Conservation (phyloP, 306 rosid species). For the Quercus gilva region DNA sequence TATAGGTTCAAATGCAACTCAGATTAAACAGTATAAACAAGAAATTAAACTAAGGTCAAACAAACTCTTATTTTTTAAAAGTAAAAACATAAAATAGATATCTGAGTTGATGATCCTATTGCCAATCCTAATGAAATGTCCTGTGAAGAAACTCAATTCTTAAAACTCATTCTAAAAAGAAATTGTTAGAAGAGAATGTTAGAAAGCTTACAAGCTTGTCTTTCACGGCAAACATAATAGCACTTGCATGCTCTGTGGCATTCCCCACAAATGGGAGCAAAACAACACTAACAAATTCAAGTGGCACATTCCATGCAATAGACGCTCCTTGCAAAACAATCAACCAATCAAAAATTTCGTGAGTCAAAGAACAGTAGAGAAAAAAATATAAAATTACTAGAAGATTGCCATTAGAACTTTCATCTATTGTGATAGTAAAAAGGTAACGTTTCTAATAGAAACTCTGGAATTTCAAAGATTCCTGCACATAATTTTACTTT, state of each 20-base stretch:
- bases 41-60: not conserved
- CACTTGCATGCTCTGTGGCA: conserved; percentile 91
- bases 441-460: no score
- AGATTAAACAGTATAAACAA: no score
- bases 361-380: not conserved
- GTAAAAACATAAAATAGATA: conserved; percentile 46
- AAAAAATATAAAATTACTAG: not conserved
- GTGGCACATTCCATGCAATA: conserved; percentile 49
- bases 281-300: conserved; percentile 72
- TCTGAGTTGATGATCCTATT: conserved; percentile 80
- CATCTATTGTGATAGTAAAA: not conserved
- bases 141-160: conserved; percentile 24
- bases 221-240: conserved; percentile 84
- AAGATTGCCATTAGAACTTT: not conserved
- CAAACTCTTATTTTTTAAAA: not conserved
- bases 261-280: conserved; percentile 85
- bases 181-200: not conserved
- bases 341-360: conserved; percentile 17
- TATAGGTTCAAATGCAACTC: no score
- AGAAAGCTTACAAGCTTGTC: conserved; percentile 71
- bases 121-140: conserved; percentile 83
- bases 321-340: conserved; percentile 68
- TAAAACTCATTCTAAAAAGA: no score
- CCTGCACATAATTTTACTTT: no score
- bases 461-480: no score